Percentiles rank a stretch among this genome's conserved stretches.
Conservation (phyloP, 2,329 filamentous ascomycete genomes). For the Cladosporium velox region DNA sequence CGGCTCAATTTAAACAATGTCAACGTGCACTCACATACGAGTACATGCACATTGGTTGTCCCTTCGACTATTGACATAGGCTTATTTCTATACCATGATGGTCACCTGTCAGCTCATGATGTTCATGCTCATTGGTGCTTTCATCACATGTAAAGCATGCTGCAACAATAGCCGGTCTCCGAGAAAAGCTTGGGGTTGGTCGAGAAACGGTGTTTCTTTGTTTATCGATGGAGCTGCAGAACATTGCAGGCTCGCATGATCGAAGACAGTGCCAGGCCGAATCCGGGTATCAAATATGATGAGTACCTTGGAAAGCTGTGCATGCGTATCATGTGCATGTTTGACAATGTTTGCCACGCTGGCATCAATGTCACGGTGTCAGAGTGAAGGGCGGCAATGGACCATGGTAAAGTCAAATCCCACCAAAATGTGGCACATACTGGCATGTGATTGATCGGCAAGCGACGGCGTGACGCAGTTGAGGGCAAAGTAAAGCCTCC, state of each 20-base stretch:
- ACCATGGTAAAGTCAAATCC: conserved; percentile 3
- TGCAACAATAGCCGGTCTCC: not conserved
- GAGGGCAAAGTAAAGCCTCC: not conserved
- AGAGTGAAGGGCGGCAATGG: not conserved
- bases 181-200: not conserved
- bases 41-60: not conserved
- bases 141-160: not conserved
- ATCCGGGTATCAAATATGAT: not conserved
- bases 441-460: conserved; percentile 20
- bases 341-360: not conserved
- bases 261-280: conserved; percentile 1
- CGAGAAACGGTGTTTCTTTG: conserved; percentile 1
- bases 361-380: not conserved
- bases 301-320: not conserved
- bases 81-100: not conserved
- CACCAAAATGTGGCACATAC: conserved; percentile 1
- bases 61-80: not conserved
- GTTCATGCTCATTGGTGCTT: not conserved
- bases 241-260: not conserved
- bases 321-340: not conserved
- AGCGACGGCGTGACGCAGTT: not conserved
- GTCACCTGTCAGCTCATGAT: not conserved
- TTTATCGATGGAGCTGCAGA: not conserved
- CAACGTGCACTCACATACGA: not conserved
- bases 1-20: not conserved